Conservation (phyloP, 805 yeast species). For the Yarrowia divulgata region DNA sequence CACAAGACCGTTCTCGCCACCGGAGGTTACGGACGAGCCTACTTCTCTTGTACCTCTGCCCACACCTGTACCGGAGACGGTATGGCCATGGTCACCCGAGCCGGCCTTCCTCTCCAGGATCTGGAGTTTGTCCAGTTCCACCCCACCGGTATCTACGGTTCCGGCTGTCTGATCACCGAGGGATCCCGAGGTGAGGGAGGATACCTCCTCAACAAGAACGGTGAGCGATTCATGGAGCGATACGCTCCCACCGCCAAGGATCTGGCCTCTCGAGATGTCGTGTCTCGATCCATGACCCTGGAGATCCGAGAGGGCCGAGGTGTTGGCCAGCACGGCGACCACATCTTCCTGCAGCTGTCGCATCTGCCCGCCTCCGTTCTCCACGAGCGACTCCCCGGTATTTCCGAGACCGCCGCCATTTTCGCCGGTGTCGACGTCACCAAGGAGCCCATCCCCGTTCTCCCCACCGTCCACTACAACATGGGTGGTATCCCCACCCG, state of each 20-base stretch:
- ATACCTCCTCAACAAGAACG: slow-evolving; percentile 91
- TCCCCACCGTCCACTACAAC: slow-evolving; percentile 98
- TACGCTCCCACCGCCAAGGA: slow-evolving; percentile 99
- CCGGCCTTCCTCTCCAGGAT: slow-evolving; percentile 97
- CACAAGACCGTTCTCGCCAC: slow-evolving; percentile 97
- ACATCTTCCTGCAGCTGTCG: slow-evolving; percentile 90
- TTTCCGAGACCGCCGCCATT: slow-evolving; percentile 96
- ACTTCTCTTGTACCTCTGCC: slow-evolving; percentile 98
- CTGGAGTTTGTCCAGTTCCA: slow-evolving; percentile 98
- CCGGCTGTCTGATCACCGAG: slow-evolving; percentile 98
- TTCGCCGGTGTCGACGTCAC: slow-evolving; percentile 99
- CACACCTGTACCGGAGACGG: slow-evolving; percentile 99
- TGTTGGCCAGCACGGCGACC: slow-evolving; percentile 96
- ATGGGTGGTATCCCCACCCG: slow-evolving; percentile 99
- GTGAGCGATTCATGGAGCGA: slow-evolving; percentile 99
- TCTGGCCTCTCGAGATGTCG: slow-evolving; percentile 97
- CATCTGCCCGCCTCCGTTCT: slow-evolving; percentile 92
- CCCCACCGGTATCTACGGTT: slow-evolving; percentile 99
- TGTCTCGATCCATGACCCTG: slow-evolving; percentile 97
- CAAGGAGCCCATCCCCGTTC: slow-evolving; percentile 97
- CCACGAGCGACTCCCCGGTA: slow-evolving; percentile 97
- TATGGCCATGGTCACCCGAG: slow-evolving; percentile 96
- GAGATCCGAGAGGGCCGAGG: slow-evolving; percentile 99
- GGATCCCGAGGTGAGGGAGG: slow-evolving; percentile 99
- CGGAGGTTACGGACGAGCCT: slow-evolving; percentile 98